Evolutionary conservation across 352 stramenopile species (phyloP), one percentile per base, ranked within the genome.

Genomic region (Plasmopara halstedii): DNA sequence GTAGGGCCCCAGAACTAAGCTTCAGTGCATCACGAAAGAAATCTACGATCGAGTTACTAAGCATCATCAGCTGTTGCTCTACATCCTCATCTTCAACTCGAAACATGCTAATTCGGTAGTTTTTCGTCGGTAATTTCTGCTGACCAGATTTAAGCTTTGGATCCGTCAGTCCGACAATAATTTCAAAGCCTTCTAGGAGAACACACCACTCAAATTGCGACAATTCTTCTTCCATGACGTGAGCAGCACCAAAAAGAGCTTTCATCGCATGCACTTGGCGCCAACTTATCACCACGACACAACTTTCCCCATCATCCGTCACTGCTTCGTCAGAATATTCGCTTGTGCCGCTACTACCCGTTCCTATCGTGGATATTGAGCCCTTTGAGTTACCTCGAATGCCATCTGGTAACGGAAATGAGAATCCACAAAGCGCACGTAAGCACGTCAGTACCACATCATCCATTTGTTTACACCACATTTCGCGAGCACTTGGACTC

Each of bases 221-320:
- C 21, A 93, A 63, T 29, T 93, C 79, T 54, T 90, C 73, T 27
- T 88, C 77, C 79, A 93, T 93, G 25, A 89, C 84, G 37, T 93
- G 82, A 13, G 81, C 80, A 13, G 82, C 74, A 17, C 74, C 77
- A 41, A 89, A 90, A 14, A 93, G 58, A 9, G 79, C 75, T 47
- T 93, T 93, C 82, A 93, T 93, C n/a, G 82, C 82, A 32, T 90
- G 82, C 22, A 93, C 75, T 56, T 93, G 76, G 21, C 79, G 70
- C 82, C 82, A 93, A 33, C 65, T 88, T 36, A 90, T 62, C 21
- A 73, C 52, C 17, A 88, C 72, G 6, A 81, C 33, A 40, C 63
- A 85, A 23, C 67, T 83, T 27, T 88, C 73, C 6, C 67, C 74
- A 50, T 90, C 75, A 5, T 88, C 71, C 2, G 51, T 32, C 11